These are phyloP conservation scores for Fusarium torulosum DNA, from an alignment of 2,329 filamentous ascomycete genomes.

Conservation along the genomic window DNA sequence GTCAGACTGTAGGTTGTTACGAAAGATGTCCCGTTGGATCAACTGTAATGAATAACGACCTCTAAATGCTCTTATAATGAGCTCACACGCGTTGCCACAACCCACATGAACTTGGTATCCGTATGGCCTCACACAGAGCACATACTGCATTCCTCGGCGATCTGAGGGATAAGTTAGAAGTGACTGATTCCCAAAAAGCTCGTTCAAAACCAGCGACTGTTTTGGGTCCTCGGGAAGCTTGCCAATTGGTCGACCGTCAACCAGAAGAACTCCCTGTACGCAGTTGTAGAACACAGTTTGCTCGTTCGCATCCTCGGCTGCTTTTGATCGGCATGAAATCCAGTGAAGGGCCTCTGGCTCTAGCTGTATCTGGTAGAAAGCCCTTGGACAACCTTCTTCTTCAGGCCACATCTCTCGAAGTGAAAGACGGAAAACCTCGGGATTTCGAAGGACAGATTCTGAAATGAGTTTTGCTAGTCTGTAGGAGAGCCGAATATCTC, in stretches of 20 bases:
- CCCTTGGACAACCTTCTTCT: constrained; percentile 27
- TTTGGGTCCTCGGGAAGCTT: constrained; percentile 66
- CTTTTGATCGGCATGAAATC: constrained; percentile 35
- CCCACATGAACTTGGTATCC: constrained; percentile 66
- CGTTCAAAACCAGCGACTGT: constrained; percentile 54
- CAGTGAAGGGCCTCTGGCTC: constrained; percentile 10
- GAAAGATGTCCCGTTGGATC: constrained; percentile 38
- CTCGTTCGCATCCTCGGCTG: constrained; percentile 6
- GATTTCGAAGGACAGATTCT: constrained; percentile 14
- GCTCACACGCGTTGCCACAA: constrained; percentile 39
- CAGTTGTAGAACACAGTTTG: constrained; percentile 52
- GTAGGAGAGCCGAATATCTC: constrained; percentile 44
- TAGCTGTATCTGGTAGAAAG: constrained; percentile 12
- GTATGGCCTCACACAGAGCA: constrained; percentile 26
- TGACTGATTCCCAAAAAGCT: constrained; percentile 67
- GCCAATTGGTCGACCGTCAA: constrained; percentile 52
- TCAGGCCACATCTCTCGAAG: constrained; percentile 43
- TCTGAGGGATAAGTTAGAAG: constrained; percentile 65
- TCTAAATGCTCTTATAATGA: constrained; percentile 48
- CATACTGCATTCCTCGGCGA: constrained; percentile 66
- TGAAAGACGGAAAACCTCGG: constrained; percentile 33
- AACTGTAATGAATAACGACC: constrained; percentile 37
- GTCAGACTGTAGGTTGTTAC: constrained; percentile 51
- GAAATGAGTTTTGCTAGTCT: constrained; percentile 21
- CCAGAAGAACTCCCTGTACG: constrained; percentile 48